phyloP scores from a whole-genome alignment of 2,329 filamentous ascomycete species.

The Furcasterigmium furcatum region DNA sequence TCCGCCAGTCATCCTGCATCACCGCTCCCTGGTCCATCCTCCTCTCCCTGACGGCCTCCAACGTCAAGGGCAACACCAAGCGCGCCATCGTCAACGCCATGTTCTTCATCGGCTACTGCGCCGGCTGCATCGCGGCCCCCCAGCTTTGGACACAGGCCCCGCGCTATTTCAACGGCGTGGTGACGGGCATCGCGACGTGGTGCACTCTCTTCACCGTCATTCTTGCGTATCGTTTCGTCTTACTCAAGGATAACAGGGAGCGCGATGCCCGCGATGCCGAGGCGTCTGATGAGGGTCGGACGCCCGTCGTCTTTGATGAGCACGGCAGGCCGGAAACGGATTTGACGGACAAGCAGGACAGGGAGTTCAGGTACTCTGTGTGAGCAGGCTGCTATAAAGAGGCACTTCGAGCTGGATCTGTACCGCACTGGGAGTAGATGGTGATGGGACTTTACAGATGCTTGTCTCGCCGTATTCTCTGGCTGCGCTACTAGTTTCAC shows the following conservation, averaged over 20 bases:
- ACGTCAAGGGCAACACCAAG: conserved; percentile 50
- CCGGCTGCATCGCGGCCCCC: conserved; percentile 41
- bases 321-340: conserved; percentile 21
- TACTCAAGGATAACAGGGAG: conserved; percentile 27
- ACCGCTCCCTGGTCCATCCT: too few relatives aligned
- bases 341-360: conserved; percentile 30
- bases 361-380: conserved; percentile 26
- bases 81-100: conserved; percentile 40
- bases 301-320: conserved; percentile 15
- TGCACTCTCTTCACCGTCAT: conserved; percentile 29
- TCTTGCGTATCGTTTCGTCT: conserved; percentile 28
- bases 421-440: too few relatives aligned
- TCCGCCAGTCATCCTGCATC: too few relatives aligned
- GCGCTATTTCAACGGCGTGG: conserved; percentile 40
- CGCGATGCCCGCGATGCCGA: conserved; percentile 12
- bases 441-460: too few relatives aligned
- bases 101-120: conserved; percentile 49
- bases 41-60: conserved; percentile 40
- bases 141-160: conserved; percentile 44
- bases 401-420: too few relatives aligned
- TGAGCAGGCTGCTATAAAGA: too few relatives aligned
- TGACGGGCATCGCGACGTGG: conserved; percentile 40
- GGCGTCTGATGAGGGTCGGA: background rate
- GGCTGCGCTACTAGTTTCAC: too few relatives aligned
- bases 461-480: too few relatives aligned